These are phyloP conservation scores for Trichophyton mentagrophytes DNA, from an alignment of 2,329 filamentous ascomycete species.

Conservation along the genomic window DNA sequence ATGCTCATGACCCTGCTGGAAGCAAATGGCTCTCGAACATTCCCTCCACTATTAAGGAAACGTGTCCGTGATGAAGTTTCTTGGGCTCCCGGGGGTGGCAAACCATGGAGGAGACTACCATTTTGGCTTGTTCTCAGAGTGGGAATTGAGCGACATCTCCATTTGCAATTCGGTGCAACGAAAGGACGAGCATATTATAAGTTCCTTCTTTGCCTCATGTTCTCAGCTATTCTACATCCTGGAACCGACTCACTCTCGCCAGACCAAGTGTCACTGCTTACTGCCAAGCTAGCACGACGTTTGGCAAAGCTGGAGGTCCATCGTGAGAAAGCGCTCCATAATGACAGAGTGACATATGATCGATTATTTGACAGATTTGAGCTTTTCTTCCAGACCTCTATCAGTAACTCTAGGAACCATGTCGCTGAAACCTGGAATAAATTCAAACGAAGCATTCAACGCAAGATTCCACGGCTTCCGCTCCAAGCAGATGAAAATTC, in stretches of 20 bases:
- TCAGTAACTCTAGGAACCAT: constrained; percentile 20
- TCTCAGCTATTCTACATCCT: constrained; percentile 38
- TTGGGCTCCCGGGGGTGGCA: constrained; percentile 31
- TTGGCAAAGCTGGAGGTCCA: constrained; percentile 46
- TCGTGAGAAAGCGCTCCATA: constrained; percentile 13
- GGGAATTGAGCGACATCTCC: constrained; percentile 41
- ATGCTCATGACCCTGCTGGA: constrained; percentile 50
- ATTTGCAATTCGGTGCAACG: constrained; percentile 13
- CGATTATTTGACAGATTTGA: constrained; percentile 20
- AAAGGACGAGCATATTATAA: constrained; percentile 45
- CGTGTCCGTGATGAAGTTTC: constrained; percentile 51
- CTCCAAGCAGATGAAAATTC: constrained; percentile 22
- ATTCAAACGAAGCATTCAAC: constrained; percentile 28
- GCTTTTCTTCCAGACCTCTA: constrained; percentile 19
- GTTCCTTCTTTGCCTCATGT: constrained; percentile 39
- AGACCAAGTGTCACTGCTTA: constrained; percentile 32
- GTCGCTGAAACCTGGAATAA: constrained; percentile 29
- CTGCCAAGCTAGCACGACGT: constrained; percentile 44
- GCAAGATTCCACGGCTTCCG: constrained; percentile 34
- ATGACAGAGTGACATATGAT: constrained; percentile 14
- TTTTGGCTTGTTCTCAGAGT: constrained; percentile 53
- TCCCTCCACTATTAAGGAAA: constrained; percentile 39
- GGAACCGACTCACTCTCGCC: constrained; percentile 15
- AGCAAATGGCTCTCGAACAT: constrained; percentile 34
- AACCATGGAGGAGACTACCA: constrained; percentile 51